Conservation (phyloP, 768 basidiomycete species). For the Leucogyrophana mollusca region DNA sequence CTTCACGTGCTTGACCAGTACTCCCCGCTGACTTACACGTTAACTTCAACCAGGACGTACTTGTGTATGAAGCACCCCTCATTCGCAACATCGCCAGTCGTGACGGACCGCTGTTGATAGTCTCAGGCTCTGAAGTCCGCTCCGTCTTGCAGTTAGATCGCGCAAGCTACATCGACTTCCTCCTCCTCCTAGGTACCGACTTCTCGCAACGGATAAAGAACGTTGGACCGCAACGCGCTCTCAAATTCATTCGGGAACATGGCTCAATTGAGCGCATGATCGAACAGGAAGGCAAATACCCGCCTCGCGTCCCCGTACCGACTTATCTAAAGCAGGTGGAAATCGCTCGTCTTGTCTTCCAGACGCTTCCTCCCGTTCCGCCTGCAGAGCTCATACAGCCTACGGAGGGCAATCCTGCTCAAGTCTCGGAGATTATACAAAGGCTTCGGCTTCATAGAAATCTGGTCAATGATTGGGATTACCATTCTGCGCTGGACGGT, state of each 20-base stretch:
- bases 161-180: slow-evolving; percentile 75
- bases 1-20: slow-evolving; percentile 2
- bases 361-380: slow-evolving; percentile 64
- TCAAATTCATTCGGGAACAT: slow-evolving; percentile 70
- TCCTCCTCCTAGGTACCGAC: slow-evolving; percentile 86
- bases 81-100: slow-evolving; percentile 72
- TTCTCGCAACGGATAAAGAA: slow-evolving; percentile 84
- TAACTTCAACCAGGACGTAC: slow-evolving; percentile 57
- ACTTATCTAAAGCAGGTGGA: slow-evolving; percentile 66
- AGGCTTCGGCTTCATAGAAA: slow-evolving; percentile 48
- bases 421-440: slow-evolving; percentile 46
- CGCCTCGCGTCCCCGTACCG: slow-evolving; percentile 42
- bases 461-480: slow-evolving; percentile 39
- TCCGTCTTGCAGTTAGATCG: slow-evolving; percentile 53
- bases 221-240: slow-evolving; percentile 75
- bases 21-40: slow-evolving; percentile 1
- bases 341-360: slow-evolving; percentile 62
- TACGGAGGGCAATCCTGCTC: slow-evolving; percentile 37
- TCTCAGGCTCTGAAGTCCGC: slow-evolving; percentile 66
- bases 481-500: slow-evolving; percentile 47
- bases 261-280: slow-evolving; percentile 74
- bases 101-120: slow-evolving; percentile 55
- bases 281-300: slow-evolving; percentile 48
- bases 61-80: slow-evolving; percentile 80
- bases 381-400: slow-evolving; percentile 33